A percentile compares a stretch with the other conserved stretches of the same genome.
phyloP scores from a whole-genome alignment of 495 filamentous ascomycete species.

The Penicillium alfredii region DNA sequence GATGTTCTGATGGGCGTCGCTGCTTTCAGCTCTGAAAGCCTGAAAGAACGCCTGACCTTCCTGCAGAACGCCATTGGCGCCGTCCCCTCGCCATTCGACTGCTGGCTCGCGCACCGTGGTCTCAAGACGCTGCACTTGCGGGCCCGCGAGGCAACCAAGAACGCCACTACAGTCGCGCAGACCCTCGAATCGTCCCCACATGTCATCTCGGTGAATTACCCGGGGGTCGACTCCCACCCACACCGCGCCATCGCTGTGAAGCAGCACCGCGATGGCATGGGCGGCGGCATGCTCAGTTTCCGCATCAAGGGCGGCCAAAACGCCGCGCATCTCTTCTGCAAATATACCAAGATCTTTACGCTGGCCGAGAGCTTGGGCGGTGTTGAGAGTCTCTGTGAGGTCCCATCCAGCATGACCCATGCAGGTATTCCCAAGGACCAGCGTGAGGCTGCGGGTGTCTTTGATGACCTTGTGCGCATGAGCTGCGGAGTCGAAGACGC shows the following conservation, averaged over 20 bases:
- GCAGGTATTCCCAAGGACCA: constrained; percentile 85
- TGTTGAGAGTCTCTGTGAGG: constrained; percentile 86
- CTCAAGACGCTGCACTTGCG: constrained; percentile 95
- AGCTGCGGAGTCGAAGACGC: constrained; percentile 93
- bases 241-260: constrained; percentile 77
- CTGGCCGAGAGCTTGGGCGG: constrained; percentile 91
- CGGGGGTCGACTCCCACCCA: constrained; percentile 78
- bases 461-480: constrained; percentile 88
- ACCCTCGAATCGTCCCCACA: constrained; percentile 75
- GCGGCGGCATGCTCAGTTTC: constrained; percentile 97
- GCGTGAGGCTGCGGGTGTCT: constrained; percentile 90
- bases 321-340: constrained; percentile 89
- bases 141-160: constrained; percentile 73
- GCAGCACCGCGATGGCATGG: constrained; percentile 92
- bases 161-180: constrained; percentile 71
- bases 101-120: constrained; percentile 97
- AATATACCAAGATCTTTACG: constrained; percentile 82
- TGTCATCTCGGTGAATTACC: constrained; percentile 90
- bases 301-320: constrained; percentile 81
- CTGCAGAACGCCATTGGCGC: constrained; percentile 97
- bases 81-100: constrained; percentile 91
- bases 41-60: constrained; percentile 76
- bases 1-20: constrained; percentile 98
- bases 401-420: constrained; percentile 94
- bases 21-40: constrained; percentile 81